Percentiles rank a stretch among this genome's conserved stretches.
Conservation (phyloP, 2,329 filamentous ascomycete species). For the Geosmithia putterillii region DNA sequence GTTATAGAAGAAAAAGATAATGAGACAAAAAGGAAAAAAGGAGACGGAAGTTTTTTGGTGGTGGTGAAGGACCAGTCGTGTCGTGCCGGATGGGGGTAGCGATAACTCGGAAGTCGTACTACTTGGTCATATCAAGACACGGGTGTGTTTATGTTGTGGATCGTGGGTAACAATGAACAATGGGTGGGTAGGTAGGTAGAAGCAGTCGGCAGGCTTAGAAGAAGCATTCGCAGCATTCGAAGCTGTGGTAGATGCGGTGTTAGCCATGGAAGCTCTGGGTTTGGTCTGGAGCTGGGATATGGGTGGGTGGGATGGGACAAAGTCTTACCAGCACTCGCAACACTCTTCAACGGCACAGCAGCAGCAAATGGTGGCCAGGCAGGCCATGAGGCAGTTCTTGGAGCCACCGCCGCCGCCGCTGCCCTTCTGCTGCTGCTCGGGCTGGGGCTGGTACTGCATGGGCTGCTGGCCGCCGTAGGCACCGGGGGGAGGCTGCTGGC, state of each 20-base stretch:
- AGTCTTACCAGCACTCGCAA: conserved; percentile 35
- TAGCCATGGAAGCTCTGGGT: too few species aligned
- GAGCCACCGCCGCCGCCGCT: conserved; percentile 4
- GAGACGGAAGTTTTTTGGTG: background rate
- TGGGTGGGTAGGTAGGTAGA: background rate
- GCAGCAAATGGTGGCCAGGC: conserved; percentile 35
- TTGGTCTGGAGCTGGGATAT: background rate
- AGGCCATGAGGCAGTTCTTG: conserved; percentile 31
- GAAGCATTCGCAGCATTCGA: conserved; percentile 29
- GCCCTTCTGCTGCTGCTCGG: conserved; percentile 12
- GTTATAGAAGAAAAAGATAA: conserved; percentile 1
- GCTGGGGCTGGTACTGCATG: conserved; percentile 30
- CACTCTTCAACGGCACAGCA: conserved; percentile 37
- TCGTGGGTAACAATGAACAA: background rate
- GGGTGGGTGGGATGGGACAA: background rate
- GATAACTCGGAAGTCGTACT: conserved; percentile 1
- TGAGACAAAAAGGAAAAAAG: conserved; percentile 1
- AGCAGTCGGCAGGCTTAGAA: conserved; percentile 10
- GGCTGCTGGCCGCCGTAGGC: conserved; percentile 16
- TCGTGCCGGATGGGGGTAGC: background rate
- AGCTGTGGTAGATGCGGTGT: conserved; percentile 14
- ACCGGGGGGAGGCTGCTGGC: conserved; percentile 1
- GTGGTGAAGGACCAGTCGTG: background rate
- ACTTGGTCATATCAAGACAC: background rate
- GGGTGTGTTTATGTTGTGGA: background rate